Percentiles rank a stretch among this genome's conserved stretches.
Conservation (phyloP, 2,329 filamentous ascomycete genomes). For the Pseudogymnoascus sp. region DNA sequence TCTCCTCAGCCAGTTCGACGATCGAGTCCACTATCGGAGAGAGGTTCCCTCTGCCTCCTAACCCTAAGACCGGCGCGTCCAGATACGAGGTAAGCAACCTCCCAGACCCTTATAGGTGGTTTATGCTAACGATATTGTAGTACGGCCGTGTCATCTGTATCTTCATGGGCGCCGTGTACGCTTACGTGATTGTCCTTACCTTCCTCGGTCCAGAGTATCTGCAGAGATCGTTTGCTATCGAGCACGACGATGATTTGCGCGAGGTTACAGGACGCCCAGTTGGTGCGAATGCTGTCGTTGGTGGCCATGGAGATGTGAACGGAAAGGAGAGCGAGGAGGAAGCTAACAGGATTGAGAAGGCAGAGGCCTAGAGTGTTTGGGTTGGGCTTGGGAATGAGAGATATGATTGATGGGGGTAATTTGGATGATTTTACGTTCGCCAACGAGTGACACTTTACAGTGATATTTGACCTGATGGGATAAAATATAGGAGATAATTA, state of each 20-base stretch:
- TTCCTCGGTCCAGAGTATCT: constrained; percentile 48
- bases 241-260: constrained; percentile 38
- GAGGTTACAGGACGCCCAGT: constrained; percentile 30
- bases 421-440: constrained; percentile 1
- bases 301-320: background rate
- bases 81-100: background rate
- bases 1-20: constrained; percentile 63
- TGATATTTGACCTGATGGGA: background rate
- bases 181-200: constrained; percentile 52
- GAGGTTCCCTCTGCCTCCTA: constrained; percentile 60
- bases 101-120: too few species aligned
- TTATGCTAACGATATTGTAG: constrained; percentile 45
- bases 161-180: constrained; percentile 80
- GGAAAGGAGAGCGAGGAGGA: background rate
- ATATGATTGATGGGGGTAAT: background rate
- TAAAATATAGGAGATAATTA: background rate
- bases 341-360: background rate
- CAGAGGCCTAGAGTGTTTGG: background rate
- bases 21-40: constrained; percentile 71
- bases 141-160: constrained; percentile 84
- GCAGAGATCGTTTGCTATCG: constrained; percentile 38
- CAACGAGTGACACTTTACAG: background rate
- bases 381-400: background rate
- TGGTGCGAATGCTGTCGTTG: background rate
- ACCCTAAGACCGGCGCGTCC: constrained; percentile 32